Evolutionary conservation across 2,329 filamentous ascomycete genomes (phyloP).

Genomic region (Fusarium nelsonii): DNA sequence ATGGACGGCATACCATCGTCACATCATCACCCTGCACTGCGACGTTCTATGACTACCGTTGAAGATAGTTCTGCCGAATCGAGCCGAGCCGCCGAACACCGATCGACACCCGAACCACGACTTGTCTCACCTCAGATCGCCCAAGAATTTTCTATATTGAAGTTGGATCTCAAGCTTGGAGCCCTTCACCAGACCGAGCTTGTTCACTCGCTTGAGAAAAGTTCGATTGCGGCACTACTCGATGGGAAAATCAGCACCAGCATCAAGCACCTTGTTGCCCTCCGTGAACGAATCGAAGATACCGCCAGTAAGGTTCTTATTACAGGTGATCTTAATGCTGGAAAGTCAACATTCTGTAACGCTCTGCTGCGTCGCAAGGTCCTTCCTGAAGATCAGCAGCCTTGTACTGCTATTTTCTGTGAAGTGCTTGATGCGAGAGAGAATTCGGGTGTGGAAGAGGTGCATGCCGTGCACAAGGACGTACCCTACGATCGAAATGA

Average conservation of each 20-base stretch:
- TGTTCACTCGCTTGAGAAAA: conserved; percentile 94
- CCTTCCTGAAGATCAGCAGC: conserved; percentile 95
- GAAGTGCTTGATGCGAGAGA: conserved; percentile 94
- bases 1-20: conserved; percentile 61
- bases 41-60: conserved; percentile 79
- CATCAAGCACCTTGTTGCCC: conserved; percentile 86
- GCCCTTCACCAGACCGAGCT: conserved; percentile 87
- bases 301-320: conserved; percentile 97
- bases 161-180: conserved; percentile 93
- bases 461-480: conserved; percentile 92
- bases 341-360: conserved; percentile 99
- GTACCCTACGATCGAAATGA: conserved; percentile 86
- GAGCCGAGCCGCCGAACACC: conserved; percentile 75
- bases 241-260: conserved; percentile 96
- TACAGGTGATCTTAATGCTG: conserved; percentile 95
- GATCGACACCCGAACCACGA: conserved; percentile 76
- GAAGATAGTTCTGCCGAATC: conserved; percentile 73
- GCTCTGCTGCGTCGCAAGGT: conserved; percentile 93
- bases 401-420: conserved; percentile 98
- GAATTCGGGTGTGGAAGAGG: conserved; percentile 92
- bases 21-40: conserved; percentile 64
- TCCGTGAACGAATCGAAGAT: conserved; percentile 95
- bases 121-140: conserved; percentile 92
- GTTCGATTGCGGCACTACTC: conserved; percentile 87
- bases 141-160: conserved; percentile 94